A percentile compares a stretch with the other conserved stretches of the same genome.
phyloP scores from a whole-genome alignment of 352 stramenopile genomes.

The Globisporangium okanoganense region DNA sequence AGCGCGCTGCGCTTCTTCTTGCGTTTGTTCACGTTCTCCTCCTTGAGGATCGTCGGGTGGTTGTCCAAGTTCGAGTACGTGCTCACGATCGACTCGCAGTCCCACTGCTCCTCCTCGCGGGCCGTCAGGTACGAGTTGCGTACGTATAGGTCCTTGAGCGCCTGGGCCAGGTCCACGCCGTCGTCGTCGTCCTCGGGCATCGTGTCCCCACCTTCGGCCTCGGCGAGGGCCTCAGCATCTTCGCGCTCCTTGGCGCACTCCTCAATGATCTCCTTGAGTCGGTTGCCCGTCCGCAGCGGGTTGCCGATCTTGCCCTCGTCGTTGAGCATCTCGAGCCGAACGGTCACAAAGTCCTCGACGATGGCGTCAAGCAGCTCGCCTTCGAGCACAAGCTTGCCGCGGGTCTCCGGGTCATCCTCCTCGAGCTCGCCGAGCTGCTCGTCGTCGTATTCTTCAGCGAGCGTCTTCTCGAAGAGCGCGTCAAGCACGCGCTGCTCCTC shows the following conservation, averaged over 20 bases:
- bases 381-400: constrained; percentile 66
- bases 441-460: constrained; percentile 82
- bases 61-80: constrained; percentile 99
- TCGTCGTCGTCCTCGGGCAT: constrained; percentile 22
- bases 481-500: constrained; percentile 86
- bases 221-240: constrained; percentile 40
- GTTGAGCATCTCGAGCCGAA: constrained; percentile 70
- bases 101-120: constrained; percentile 85
- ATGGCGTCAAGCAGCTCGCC: constrained; percentile 65
- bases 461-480: constrained; percentile 82
- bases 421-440: constrained; percentile 76
- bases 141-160: constrained; percentile 40
- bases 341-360: constrained; percentile 65
- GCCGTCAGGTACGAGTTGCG: constrained; percentile 64
- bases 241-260: constrained; percentile 65
- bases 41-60: constrained; percentile 92
- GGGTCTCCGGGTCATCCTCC: constrained; percentile 68
- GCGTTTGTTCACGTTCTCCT: constrained; percentile 49
- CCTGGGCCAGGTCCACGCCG: constrained; percentile 24
- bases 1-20: constrained; percentile 67
- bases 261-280: constrained; percentile 67
- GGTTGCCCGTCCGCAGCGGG: constrained; percentile 61
- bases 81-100: constrained; percentile 97
- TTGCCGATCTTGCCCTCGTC: constrained; percentile 79
- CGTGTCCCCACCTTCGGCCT: constrained; percentile 31